Evolutionary conservation across 192 early-diverging fungal genomes (phyloP), one percentile per base, ranked within the genome.

Genomic region (Dissophora globulifera): DNA sequence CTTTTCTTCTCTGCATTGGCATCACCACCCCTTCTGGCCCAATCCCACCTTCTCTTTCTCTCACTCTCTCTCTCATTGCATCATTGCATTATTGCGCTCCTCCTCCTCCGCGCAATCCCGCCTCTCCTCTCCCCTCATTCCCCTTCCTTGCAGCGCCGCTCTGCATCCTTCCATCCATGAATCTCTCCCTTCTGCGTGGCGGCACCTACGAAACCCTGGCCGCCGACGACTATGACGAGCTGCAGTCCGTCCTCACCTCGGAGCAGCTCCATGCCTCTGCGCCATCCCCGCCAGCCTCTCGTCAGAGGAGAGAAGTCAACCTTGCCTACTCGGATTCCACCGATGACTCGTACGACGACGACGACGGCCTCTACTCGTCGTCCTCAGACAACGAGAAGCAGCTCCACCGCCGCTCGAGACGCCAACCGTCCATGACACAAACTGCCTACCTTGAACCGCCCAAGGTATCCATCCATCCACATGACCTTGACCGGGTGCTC

Each of bases 171-270:
- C 35, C 22, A 45, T 46, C 33, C 33, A 60, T 53, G 49, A 54
- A 67, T 43, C 40, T 68, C 27, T 22, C 56, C 19, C 61, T 48
- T 25, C 32, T 62, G 42, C 30, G 55, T 45, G 41, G 59, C 11
- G 69, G 61, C 23, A 56, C 27, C 6, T 76, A 76, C 27, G 64
- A 54, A 45, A 67, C 64, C n/a, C 50, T 76, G 19, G 50, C 72
- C 8, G 64, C 46, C 1, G 27, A 67, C n/a, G 69, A 71, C 38
- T 61, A 52, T 40, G 43, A 43, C n/a, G 72, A 67, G 19, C 58
- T 76, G 16, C 58, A 67, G 35, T 31, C 72, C 17, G 72, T 76
- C 17, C 11, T 76, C 7, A 62, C 64, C 31, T 62, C 72, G 4
- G 58, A 53, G 13, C 43, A 35, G 25, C 31, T 47, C 41, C 22